Conservation (phyloP, 345 rosid species). For the Eucalyptus brandiana region DNA sequence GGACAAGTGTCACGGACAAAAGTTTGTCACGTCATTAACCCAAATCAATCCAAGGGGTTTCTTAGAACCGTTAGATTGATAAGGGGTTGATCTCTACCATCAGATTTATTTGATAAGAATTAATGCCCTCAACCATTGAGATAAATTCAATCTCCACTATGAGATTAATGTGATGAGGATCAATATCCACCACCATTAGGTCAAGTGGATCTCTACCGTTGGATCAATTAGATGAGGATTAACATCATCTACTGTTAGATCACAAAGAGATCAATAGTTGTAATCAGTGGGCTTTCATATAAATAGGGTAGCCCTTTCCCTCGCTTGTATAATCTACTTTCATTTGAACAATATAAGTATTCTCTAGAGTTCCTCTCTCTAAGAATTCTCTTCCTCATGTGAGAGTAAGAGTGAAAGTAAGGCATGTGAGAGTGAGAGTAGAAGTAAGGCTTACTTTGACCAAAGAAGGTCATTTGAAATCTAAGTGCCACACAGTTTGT, state of each 20-base stretch:
- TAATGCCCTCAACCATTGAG: neutral
- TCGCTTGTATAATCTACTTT: too few species aligned
- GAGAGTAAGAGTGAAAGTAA: too few species aligned
- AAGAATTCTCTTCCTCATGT: too few species aligned
- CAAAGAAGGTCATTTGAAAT: too few species aligned
- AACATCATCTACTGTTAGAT: fast-evolving
- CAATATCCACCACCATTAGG: neutral
- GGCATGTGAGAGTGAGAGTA: fast-evolving
- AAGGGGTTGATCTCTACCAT: neutral
- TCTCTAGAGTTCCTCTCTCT: too few species aligned
- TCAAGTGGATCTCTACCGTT: neutral
- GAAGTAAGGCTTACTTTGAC: too few species aligned
- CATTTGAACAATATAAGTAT: too few species aligned
- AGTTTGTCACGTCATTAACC: neutral
- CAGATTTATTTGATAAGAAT: neutral
- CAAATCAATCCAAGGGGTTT: neutral
- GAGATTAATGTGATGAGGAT: neutral
- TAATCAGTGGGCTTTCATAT: fast-evolving
- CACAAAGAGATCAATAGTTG: neutral
- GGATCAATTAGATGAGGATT: neutral
- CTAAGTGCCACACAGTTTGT: too few species aligned
- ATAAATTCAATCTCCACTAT: neutral
- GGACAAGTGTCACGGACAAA: neutral
- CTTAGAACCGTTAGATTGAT: neutral
- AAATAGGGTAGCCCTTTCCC: too few species aligned